Percentiles rank a stretch among this genome's conserved stretches.
These are phyloP conservation scores for Verticillium nubilum DNA, from an alignment of 2,329 filamentous ascomycete genomes.

Conservation along the genomic window DNA sequence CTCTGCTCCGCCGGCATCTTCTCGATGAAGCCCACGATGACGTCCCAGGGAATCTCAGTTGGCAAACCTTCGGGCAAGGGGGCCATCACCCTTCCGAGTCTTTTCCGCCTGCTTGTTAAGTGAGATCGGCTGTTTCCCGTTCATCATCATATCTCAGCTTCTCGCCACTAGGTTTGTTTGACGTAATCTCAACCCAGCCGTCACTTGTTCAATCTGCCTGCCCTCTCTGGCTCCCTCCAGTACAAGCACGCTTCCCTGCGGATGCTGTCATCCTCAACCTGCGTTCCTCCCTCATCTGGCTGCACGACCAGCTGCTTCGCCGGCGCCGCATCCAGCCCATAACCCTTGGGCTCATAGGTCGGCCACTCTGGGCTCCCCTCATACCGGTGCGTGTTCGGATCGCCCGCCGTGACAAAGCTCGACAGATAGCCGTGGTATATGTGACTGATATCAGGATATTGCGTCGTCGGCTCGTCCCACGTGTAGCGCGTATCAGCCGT, in stretches of 20 bases:
- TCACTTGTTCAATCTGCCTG: constrained; percentile 26
- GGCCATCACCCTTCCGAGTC: neutral
- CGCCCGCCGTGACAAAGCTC: constrained; percentile 28
- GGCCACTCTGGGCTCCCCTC: constrained; percentile 16
- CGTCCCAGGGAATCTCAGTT: no score
- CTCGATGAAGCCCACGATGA: no score
- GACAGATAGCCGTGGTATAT: constrained; percentile 28
- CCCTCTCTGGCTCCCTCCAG: constrained; percentile 29
- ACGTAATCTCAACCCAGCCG: neutral
- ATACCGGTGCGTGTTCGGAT: constrained; percentile 24
- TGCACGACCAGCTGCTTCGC: constrained; percentile 25
- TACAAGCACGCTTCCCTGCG: constrained; percentile 25
- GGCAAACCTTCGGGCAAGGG: neutral
- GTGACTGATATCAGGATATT: constrained; percentile 28
- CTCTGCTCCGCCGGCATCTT: no score
- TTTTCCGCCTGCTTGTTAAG: no score
- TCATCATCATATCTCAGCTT: no score
- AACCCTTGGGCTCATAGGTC: constrained; percentile 16
- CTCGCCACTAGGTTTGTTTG: no score
- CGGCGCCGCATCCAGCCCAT: constrained; percentile 16
- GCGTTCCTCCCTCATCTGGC: constrained; percentile 17
- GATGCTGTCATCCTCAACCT: constrained; percentile 25
- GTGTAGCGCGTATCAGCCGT: constrained; percentile 28
- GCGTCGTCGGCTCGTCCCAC: constrained; percentile 27
- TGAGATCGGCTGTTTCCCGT: no score